Evolutionary conservation across 1,284 basidiomycete genomes (phyloP), one percentile per base, ranked within the genome.

Genomic region (Golubevia pallescens): DNA sequence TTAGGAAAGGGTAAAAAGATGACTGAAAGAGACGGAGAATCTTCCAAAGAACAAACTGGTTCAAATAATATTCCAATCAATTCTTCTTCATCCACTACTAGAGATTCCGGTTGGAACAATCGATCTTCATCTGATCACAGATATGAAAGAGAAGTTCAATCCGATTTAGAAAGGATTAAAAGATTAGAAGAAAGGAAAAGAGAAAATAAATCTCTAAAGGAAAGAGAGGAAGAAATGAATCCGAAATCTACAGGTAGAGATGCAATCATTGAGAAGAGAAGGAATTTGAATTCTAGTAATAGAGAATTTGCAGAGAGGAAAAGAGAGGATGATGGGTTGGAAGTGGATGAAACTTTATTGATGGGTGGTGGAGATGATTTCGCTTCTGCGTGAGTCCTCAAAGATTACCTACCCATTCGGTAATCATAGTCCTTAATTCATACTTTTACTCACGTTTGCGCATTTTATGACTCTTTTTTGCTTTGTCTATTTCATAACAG

Each of bases 191-290:
- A 24, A n/a, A 55, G 64, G 14, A 28, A 58, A 42, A 14, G 51
- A 24, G 64, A 56, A 56, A 16, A 55, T 14, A 3, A 52, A 16
- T 21, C 60, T 16, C n/a, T n/a, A 2, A 20, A 55, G 32, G 64
- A 62, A 57, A 59, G 55, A 57, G 20, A 53, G 48, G 70, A 72
- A 14, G 70, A 72, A 60, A 42, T 70, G 2, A 60, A 68, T 42
- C 71, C 10, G 4, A 38, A 64, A 1, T 65, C 71, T 1, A 80
- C 77, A 3, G 77, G 77, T 1, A 64, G 75, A 1, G 77, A 80
- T 10, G 63, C 73, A 6, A 23, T 69, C 57, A 10, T 68, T 16
- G 77, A 80, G 58, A 63, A 66, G 38, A 67, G 65, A 51, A 58
- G 69, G 0, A 65, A 71, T 23, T 14, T 55, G 3, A 67, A 64